These are phyloP conservation scores for Monosporascus cannonballus DNA, from an alignment of 2,329 filamentous ascomycete genomes.

Conservation along the genomic window DNA sequence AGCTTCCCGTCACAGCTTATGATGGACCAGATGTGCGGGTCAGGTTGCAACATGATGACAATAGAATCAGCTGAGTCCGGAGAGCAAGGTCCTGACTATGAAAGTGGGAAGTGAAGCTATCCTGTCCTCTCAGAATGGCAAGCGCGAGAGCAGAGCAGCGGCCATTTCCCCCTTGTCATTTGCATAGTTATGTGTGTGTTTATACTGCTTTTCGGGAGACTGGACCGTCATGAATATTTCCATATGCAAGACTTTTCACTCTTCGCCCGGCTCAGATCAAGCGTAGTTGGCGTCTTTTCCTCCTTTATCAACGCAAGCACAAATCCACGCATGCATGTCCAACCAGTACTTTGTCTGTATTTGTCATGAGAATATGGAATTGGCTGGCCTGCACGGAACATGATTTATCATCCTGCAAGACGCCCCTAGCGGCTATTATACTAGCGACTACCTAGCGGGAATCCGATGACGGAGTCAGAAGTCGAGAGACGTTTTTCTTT, in stretches of 20 bases:
- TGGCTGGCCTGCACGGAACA: not conserved
- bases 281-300: too few species aligned
- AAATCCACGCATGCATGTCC: not conserved
- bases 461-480: not conserved
- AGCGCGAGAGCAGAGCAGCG: slow-evolving; percentile 15
- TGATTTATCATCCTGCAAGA: too few species aligned
- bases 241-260: too few species aligned
- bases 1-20: slow-evolving; percentile 17
- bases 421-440: not conserved
- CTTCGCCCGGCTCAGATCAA: too few species aligned
- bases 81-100: slow-evolving; percentile 12
- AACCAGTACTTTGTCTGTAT: not conserved
- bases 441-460: not conserved
- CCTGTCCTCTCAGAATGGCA: slow-evolving; percentile 11
- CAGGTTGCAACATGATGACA: slow-evolving; percentile 15
- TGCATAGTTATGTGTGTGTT: not conserved
- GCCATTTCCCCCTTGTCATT: not conserved
- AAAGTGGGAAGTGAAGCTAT: slow-evolving; percentile 13
- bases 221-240: too few species aligned
- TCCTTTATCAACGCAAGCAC: not conserved
- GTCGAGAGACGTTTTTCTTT: too few species aligned
- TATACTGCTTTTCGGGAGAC: too few species aligned
- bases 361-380: not conserved
- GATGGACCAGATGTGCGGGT: slow-evolving; percentile 7
- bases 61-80: slow-evolving; percentile 16